Base-by-base conservation (phyloP, 1,139 yeast species). In the Yamadazyma trypodendri region DNA sequence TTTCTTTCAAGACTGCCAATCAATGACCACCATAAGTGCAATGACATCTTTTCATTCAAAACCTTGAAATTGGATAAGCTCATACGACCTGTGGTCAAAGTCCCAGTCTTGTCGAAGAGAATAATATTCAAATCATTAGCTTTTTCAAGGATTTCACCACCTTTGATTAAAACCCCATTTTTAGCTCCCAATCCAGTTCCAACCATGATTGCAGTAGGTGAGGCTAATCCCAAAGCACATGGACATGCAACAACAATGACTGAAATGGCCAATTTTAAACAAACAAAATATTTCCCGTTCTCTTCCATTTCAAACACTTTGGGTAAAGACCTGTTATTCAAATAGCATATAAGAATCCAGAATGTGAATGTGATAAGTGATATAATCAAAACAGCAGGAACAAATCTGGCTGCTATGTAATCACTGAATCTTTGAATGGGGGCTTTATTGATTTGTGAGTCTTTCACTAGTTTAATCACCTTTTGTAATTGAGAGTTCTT, bases 181-280 rank as follows among this genome's bases (percentile, higher is more conserved):
- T 77, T 63, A 0, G 98, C 97, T 25, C 96, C 97, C 21, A 88
- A 84, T 18, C 98, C 98, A 2, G 97, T 90, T 6, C 97, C 98
- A 4, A 92, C 98, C 97, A 92, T 90, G 3, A 94, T 87, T 0
- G 98, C 98, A 1, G 98, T 92, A 0, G 98, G 98, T 0, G 98
- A 95, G 7, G 97, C 97, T 37, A 92, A 71, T 2, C 98, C 98
- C 23, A 92, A 67, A 0, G 97, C 97, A 72, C 97, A 92, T 0
- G 98, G 98, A 62, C 98, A 92, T 0, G 98, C 98, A 34, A 92
- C 97, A 10, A 92, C 96, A 48, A 92, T 77, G 7, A 92, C 98
- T 4, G 96, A 83, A 28, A 94, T 92, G n/a, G 95, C 84, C 35
- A 90, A 71, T 51, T 85, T 81, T 42, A 92, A 63, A 53, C 96